phyloP scores from a whole-genome alignment of 2,329 filamentous ascomycete genomes.

The Phialophora tarda region DNA sequence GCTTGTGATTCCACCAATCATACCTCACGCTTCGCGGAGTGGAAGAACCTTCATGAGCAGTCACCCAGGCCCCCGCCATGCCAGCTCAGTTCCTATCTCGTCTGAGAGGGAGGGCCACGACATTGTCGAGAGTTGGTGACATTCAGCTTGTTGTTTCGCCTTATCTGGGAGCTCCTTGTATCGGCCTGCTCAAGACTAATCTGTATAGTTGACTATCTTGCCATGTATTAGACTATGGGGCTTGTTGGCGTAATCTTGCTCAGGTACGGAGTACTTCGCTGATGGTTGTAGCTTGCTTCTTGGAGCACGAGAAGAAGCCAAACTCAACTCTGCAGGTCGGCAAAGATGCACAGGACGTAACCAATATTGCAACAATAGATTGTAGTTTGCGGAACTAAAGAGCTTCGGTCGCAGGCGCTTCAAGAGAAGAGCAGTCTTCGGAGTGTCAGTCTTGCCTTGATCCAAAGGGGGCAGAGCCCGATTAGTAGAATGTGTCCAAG shows the following conservation, averaged over 20 bases:
- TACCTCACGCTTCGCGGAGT: slow-evolving; percentile 6
- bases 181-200: not conserved
- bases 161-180: not conserved
- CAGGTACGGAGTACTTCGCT: not conserved
- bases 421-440: not conserved
- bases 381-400: not conserved
- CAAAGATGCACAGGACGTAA: not conserved
- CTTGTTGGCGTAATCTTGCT: not conserved
- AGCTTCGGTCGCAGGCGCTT: not conserved
- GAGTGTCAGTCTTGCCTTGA: not conserved
- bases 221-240: not conserved
- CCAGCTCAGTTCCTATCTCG: not conserved
- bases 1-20: slow-evolving; percentile 19
- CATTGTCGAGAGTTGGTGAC: not conserved
- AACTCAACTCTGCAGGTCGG: not conserved
- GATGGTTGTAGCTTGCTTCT: not conserved
- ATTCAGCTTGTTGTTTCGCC: not conserved
- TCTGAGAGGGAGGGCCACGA: not conserved
- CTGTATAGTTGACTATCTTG: not conserved
- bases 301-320: not conserved
- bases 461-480: not conserved
- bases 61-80: no score
- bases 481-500: not conserved
- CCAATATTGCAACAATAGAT: not conserved
- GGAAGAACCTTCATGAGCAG: not conserved